Conservation (phyloP, 2,329 filamentous ascomycete genomes). For the Phaeosphaeria sp. region DNA sequence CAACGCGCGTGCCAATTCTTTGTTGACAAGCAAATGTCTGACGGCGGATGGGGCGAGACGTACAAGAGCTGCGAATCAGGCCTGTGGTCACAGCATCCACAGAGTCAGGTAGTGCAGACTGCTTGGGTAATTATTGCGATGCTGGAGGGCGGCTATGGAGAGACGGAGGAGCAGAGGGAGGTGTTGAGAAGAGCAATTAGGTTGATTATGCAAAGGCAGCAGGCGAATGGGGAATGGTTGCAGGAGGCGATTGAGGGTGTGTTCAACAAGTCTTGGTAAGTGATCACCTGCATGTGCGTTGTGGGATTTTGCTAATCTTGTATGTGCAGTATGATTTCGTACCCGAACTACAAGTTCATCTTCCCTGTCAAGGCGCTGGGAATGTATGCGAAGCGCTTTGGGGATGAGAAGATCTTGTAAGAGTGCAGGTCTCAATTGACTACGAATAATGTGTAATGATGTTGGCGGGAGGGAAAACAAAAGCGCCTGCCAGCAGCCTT, state of each 20-base stretch:
- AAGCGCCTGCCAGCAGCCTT: neutral
- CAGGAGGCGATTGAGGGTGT: conserved; percentile 97
- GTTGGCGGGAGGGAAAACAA: neutral
- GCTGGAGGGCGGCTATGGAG: conserved; percentile 81
- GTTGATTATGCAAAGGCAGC: conserved; percentile 85
- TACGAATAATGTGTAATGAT: neutral
- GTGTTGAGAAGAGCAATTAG: conserved; percentile 76
- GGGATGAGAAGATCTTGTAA: conserved; percentile 32
- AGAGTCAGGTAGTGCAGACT: conserved; percentile 92
- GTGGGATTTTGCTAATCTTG: conserved; percentile 7
- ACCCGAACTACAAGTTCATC: conserved; percentile 98
- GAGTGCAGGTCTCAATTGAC: neutral
- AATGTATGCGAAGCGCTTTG: conserved; percentile 70
- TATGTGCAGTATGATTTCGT: conserved; percentile 82
- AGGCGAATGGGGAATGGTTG: conserved; percentile 88
- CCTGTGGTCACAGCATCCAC: conserved; percentile 76
- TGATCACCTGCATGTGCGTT: conserved; percentile 22
- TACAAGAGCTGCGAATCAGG: conserved; percentile 84
- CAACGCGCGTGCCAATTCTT: conserved; percentile 85
- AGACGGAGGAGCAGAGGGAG: conserved; percentile 72
- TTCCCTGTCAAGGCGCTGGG: conserved; percentile 94
- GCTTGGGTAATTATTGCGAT: conserved; percentile 86
- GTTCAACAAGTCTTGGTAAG: conserved; percentile 94
- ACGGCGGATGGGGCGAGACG: conserved; percentile 96
- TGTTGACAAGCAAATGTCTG: conserved; percentile 79